Conservation (phyloP, 1,284 basidiomycete genomes). For the Neonothopanus nambi region DNA sequence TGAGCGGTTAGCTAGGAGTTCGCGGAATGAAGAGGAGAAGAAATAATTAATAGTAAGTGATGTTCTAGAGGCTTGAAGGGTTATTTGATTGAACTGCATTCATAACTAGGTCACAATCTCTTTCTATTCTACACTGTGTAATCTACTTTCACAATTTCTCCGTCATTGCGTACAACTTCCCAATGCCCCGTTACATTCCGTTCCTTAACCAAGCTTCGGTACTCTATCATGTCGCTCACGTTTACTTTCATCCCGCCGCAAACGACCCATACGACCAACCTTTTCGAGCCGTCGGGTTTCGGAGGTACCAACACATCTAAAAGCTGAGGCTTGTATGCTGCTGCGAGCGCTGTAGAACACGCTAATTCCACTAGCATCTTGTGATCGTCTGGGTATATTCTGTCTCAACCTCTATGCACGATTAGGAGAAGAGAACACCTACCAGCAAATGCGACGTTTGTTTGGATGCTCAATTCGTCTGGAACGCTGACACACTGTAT, state of each 20-base stretch:
- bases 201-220: slow-evolving; percentile 36
- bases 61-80: too few relatives aligned
- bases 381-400: slow-evolving; percentile 57
- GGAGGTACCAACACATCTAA: slow-evolving; percentile 51
- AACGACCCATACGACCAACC: slow-evolving; percentile 61
- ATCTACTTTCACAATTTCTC: slow-evolving; percentile 31
- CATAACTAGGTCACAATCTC: too few relatives aligned
- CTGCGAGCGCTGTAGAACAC: slow-evolving; percentile 64
- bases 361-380: slow-evolving; percentile 73
- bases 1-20: slow-evolving; percentile 52
- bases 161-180: slow-evolving; percentile 39
- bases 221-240: slow-evolving; percentile 50
- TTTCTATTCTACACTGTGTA: slow-evolving; percentile 18
- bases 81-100: too few relatives aligned
- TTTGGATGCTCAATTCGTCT: slow-evolving; percentile 68
- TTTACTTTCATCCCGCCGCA: slow-evolving; percentile 76
- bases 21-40: slow-evolving; percentile 35
- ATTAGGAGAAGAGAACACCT: slow-evolving; percentile 17
- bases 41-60: too few relatives aligned
- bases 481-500: slow-evolving; percentile 60
- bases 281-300: slow-evolving; percentile 22
- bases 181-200: slow-evolving; percentile 25
- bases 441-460: slow-evolving; percentile 59
- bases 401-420: slow-evolving; percentile 11
- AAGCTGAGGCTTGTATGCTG: slow-evolving; percentile 60